Evolutionary conservation across 2,329 filamentous ascomycete species (phyloP).

Genomic region (Penicillium vulpinum): DNA sequence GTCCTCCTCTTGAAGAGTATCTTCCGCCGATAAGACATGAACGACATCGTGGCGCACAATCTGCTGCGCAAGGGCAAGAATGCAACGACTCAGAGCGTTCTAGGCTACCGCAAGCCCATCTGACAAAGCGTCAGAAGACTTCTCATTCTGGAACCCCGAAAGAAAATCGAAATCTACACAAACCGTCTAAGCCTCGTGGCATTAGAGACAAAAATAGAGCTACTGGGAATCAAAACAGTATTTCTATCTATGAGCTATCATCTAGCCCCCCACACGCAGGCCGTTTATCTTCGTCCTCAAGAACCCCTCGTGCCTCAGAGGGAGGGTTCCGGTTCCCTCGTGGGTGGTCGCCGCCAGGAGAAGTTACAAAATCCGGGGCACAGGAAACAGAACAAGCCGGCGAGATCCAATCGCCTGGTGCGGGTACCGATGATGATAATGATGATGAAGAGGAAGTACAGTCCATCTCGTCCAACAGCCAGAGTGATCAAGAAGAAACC

Average conservation of each 20-base stretch:
- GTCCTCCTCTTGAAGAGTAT: conserved; percentile 32
- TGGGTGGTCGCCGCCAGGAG: conserved; percentile 32
- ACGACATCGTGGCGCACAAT: conserved; percentile 2
- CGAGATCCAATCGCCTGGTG: conserved; percentile 14
- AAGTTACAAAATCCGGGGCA: conserved; percentile 21
- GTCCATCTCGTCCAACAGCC: conserved; percentile 20
- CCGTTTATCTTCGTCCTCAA: conserved; percentile 29
- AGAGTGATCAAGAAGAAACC: conserved; percentile 22
- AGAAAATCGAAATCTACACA: conserved; percentile 7
- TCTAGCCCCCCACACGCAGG: conserved; percentile 45
- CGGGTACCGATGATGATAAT: conserved; percentile 15
- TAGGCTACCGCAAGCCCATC: conserved; percentile 13
- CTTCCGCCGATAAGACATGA: conserved; percentile 27
- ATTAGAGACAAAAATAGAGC: conserved; percentile 28
- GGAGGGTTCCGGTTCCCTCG: conserved; percentile 40
- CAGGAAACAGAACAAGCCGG: conserved; percentile 19
- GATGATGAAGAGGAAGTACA: conserved; percentile 21
- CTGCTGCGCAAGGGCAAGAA: conserved; percentile 3
- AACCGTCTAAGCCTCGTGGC: conserved; percentile 22
- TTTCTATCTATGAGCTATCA: conserved; percentile 35
- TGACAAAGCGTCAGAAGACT: conserved; percentile 40
- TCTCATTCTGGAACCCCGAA: conserved; percentile 20
- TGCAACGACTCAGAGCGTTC: conserved; percentile 1
- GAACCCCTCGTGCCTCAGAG: conserved; percentile 19
- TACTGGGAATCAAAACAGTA: not conserved